Base-by-base conservation (phyloP, 257 asterid genomes). In the Ligustrum vulgare region DNA sequence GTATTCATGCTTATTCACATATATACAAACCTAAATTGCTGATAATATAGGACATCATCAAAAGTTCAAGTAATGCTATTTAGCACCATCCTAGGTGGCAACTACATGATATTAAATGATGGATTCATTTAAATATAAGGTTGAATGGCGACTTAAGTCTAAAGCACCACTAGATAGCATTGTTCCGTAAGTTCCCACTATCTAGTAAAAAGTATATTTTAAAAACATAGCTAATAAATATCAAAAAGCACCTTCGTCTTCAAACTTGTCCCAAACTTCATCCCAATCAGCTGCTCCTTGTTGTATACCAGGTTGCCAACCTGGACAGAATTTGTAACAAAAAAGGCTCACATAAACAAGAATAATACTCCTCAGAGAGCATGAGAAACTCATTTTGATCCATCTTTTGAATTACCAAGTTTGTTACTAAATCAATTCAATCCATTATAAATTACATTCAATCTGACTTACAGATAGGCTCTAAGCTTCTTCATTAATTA, bases 251-350 rank as follows among this genome's bases (percentile, higher is more conserved):
- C 99, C 99, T 90, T 91, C 97, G 77, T 91, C 95, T 78, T 91
- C 98, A 77, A 95, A 90, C 86, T 87, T 88, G 82, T 93, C 99
- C 99, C 99, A 93, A 67, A 78, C 88, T 84, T 90, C 98, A 81
- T 95, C 94, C 99, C 97, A 95, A 80, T 93, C 99, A 84, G 98
- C 98, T 72, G 96, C 94, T 76, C 90, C 84, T 78, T 80, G 93
- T 91, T 85, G 94, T 74, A 95, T 84, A 77, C 99, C 99, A 79
- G 88, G 84, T 86, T 95, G 99, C 99, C 98, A 95, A 81, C 99
- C 99, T 95, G 76, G 41, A 82, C 35, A 74, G 56, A 71, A 65
- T 60, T 67, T 80, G 69, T 72, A 47, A 39, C 47, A 36, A 20
- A 43, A 10, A 72, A 74, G 75, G 74, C 67, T 74, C 49, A 76